Percentiles rank a stretch among this genome's conserved stretches.
Evolutionary conservation across 768 basidiomycete genomes (phyloP).

Genomic region (Hirschioporus abietinus): DNA sequence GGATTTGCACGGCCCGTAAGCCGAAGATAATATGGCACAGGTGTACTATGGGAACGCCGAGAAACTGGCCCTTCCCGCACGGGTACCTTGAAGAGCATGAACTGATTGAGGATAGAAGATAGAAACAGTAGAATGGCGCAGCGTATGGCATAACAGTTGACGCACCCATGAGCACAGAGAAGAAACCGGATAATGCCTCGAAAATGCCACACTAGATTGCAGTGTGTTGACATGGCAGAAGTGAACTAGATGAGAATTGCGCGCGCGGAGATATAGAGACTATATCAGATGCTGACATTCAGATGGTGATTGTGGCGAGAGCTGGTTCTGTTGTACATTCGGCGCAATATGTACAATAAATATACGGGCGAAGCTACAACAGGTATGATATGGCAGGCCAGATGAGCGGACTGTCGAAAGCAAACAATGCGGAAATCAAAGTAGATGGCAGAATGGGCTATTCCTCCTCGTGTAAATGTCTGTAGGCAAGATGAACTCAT

Average conservation of each 20-base stretch:
- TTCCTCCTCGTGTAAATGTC: constrained; percentile 28
- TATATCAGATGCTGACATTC: not conserved
- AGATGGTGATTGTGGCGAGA: not conserved
- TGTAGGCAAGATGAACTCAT: constrained; percentile 6
- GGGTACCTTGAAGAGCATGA: not conserved
- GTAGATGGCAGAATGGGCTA: not conserved
- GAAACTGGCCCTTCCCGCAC: not conserved
- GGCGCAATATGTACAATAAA: constrained; percentile 1
- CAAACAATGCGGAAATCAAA: not conserved
- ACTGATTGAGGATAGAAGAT: not conserved
- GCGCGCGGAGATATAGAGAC: not conserved
- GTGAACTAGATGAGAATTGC: not conserved
- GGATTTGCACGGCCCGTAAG: constrained; percentile 1
- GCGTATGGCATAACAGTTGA: not conserved
- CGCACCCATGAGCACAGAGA: not conserved
- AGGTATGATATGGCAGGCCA: not conserved
- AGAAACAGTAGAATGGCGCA: not conserved
- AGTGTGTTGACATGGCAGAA: not conserved
- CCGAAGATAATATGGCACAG: not conserved
- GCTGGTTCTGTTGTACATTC: not conserved
- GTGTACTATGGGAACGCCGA: not conserved
- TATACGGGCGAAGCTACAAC: not conserved
- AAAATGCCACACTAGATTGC: not conserved
- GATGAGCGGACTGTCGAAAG: not conserved
- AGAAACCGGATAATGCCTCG: not conserved